These are phyloP conservation scores for Calocera viscosa DNA, from an alignment of 768 basidiomycete genomes.

Conservation along the genomic window DNA sequence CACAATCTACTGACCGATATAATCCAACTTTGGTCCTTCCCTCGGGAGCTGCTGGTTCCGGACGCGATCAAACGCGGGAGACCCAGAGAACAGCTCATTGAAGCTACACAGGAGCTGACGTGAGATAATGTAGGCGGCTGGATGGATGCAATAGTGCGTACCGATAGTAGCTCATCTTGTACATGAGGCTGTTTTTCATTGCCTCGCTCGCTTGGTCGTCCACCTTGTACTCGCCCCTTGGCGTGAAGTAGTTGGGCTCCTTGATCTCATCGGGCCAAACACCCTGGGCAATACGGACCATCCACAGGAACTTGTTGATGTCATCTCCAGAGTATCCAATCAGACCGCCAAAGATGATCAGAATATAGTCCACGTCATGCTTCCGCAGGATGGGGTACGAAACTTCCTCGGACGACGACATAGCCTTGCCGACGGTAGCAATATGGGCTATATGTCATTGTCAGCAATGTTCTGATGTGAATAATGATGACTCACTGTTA, in stretches of 20 bases:
- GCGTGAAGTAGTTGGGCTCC: slow-evolving; percentile 87
- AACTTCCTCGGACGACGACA: slow-evolving; percentile 86
- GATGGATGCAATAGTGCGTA: slow-evolving; percentile 28
- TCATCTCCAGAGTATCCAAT: slow-evolving; percentile 97
- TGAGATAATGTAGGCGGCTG: not conserved
- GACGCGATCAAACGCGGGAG: slow-evolving; percentile 69
- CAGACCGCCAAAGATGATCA: slow-evolving; percentile 93
- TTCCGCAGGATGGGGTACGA: slow-evolving; percentile 95
- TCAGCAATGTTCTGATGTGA: not conserved
- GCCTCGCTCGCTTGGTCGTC: slow-evolving; percentile 71
- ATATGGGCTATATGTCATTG: slow-evolving; percentile 60
- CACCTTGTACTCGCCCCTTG: slow-evolving; percentile 82
- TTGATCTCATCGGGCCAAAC: slow-evolving; percentile 98
- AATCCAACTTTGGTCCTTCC: slow-evolving; percentile 69
- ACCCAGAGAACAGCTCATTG: slow-evolving; percentile 70
- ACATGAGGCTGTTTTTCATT: slow-evolving; percentile 97
- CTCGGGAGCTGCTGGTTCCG: slow-evolving; percentile 73
- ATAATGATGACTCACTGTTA: slow-evolving; percentile 58
- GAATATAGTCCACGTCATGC: slow-evolving; percentile 94
- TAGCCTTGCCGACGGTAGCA: slow-evolving; percentile 96
- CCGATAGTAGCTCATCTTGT: slow-evolving; percentile 98
- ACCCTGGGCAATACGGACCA: slow-evolving; percentile 89
- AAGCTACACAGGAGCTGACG: slow-evolving; percentile 41
- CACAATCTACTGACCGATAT: slow-evolving; percentile 53
- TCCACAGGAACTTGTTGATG: slow-evolving; percentile 99